These are phyloP conservation scores for Cladosporium sp. DNA, from an alignment of 2,329 filamentous ascomycete species.

Conservation along the genomic window DNA sequence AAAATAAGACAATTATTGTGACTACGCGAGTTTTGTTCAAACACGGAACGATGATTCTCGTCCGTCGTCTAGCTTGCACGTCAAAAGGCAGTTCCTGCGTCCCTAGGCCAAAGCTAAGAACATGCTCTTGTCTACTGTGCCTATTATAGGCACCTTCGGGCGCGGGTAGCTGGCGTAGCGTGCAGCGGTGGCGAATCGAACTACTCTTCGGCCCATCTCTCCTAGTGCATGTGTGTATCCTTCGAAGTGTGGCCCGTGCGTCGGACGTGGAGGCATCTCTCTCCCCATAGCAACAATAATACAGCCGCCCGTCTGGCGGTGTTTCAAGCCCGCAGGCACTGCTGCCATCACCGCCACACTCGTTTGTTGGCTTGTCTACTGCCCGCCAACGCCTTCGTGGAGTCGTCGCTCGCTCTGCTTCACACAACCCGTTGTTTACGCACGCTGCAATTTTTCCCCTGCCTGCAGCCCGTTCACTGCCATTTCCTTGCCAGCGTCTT, in stretches of 20 bases:
- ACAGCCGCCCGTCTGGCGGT: conserved; percentile 1
- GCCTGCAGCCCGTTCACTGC: not conserved
- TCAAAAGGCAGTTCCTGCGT: not conserved
- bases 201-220: too few relatives aligned
- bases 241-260: not conserved
- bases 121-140: not conserved
- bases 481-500: not conserved
- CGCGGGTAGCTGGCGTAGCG: not conserved
- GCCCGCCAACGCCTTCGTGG: not conserved
- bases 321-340: not conserved
- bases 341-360: not conserved
- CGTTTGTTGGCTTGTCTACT: not conserved
- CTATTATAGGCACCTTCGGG: not conserved
- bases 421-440: not conserved
- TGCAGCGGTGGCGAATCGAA: not conserved
- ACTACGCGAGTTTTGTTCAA: not conserved
- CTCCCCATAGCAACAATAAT: conserved; percentile 3
- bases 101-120: not conserved
- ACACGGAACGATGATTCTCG: not conserved
- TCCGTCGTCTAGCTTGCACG: not conserved
- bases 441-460: not conserved
- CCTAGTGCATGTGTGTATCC: too few relatives aligned
- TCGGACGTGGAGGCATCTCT: not conserved
- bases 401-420: not conserved
- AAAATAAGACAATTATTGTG: not conserved